A percentile compares a stretch with the other conserved stretches of the same genome.
These are phyloP conservation scores for Pseudopyricularia cyperi DNA, from an alignment of 2,329 filamentous ascomycete species.

Conservation along the genomic window DNA sequence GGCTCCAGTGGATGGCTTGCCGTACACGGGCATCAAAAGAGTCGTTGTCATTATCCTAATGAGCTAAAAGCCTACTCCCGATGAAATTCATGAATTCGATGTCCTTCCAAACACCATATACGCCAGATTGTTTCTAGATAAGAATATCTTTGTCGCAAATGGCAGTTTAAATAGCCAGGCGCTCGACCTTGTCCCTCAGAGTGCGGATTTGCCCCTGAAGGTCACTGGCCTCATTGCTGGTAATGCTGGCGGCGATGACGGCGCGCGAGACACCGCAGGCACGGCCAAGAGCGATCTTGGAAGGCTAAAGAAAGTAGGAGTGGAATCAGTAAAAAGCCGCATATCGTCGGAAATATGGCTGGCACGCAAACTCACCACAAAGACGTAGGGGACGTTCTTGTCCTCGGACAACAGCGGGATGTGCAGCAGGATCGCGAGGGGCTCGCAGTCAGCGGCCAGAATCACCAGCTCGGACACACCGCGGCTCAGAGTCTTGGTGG, in stretches of 20 bases:
- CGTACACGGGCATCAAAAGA: not conserved
- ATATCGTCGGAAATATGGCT: not conserved
- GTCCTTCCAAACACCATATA: not conserved
- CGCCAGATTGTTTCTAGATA: not conserved
- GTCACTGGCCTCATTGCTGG: conserved; percentile 82
- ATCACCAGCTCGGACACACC: conserved; percentile 84
- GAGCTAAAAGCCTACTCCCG: not conserved
- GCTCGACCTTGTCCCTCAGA: conserved; percentile 91
- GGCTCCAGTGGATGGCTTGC: not conserved
- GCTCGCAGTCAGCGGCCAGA: conserved; percentile 76
- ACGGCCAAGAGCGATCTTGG: conserved; percentile 72
- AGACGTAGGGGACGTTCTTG: conserved; percentile 55
- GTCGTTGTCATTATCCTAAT: not conserved
- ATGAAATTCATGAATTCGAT: not conserved
- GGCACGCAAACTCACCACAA: conserved; percentile 20
- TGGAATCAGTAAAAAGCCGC: not conserved
- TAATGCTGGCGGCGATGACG: conserved; percentile 81
- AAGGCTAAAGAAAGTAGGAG: not conserved
- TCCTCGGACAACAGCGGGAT: conserved; percentile 80
- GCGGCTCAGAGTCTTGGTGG: conserved; percentile 79
- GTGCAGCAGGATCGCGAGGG: conserved; percentile 79
- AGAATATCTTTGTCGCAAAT: not conserved
- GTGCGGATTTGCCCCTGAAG: conserved; percentile 76
- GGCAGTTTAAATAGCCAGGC: conserved; percentile 74
- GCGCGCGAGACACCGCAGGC: conserved; percentile 81